These are phyloP conservation scores for Saccharomycopsis fibuligera DNA, from an alignment of 805 yeast species.

Conservation along the genomic window DNA sequence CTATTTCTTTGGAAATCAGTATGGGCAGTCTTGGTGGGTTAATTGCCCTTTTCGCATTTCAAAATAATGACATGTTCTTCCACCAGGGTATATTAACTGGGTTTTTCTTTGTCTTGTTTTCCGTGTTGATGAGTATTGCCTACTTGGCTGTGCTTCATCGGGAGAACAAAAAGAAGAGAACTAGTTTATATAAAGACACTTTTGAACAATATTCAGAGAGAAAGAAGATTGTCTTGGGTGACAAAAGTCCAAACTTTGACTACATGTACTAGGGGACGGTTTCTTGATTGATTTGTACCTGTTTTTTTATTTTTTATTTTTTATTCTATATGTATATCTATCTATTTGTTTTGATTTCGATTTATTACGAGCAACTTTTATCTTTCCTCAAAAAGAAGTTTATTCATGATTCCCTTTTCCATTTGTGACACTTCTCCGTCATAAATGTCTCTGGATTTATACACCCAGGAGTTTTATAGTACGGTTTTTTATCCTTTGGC, in stretches of 20 bases:
- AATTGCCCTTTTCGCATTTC: slow-evolving; percentile 41
- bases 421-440: too few relatives aligned
- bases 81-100: background rate
- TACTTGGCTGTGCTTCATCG: slow-evolving; percentile 32
- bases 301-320: too few relatives aligned
- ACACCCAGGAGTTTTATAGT: too few relatives aligned
- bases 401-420: too few relatives aligned
- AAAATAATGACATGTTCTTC: background rate
- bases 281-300: too few relatives aligned
- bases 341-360: too few relatives aligned
- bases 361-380: too few relatives aligned
- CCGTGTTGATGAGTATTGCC: slow-evolving; percentile 30
- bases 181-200: slow-evolving; percentile 11
- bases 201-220: slow-evolving; percentile 11
- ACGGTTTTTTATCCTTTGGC: too few relatives aligned
- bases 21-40: slow-evolving; percentile 60
- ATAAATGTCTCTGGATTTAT: too few relatives aligned
- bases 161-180: slow-evolving; percentile 26
- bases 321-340: too few relatives aligned
- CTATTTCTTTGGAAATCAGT: slow-evolving; percentile 56
- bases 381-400: too few relatives aligned
- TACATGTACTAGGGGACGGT: slow-evolving; percentile 15
- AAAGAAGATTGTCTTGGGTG: slow-evolving; percentile 16
- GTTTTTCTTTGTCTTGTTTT: slow-evolving; percentile 4
- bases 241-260: slow-evolving; percentile 18